Evolutionary conservation across 345 rosid species (phyloP).

Genomic region (Eucalyptus leucophloia): DNA sequence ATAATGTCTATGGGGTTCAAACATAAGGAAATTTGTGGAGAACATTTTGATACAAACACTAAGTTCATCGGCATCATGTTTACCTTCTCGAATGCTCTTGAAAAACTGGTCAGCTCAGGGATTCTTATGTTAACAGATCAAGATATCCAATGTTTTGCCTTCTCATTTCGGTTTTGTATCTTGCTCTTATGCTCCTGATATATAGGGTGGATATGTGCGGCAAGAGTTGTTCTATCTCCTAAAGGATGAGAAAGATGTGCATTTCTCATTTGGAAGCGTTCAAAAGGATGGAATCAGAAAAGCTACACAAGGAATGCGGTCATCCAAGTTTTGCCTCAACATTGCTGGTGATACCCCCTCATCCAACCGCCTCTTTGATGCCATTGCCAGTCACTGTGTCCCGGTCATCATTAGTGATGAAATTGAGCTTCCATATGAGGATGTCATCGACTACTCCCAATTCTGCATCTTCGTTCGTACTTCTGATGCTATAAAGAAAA

Average conservation of each 20-base stretch:
- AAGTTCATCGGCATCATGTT: not conserved
- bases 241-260: constrained; percentile 75
- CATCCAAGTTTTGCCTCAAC: constrained; percentile 89
- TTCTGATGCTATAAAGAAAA: constrained; percentile 64
- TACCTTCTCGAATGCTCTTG: not conserved
- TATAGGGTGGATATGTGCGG: constrained; percentile 78
- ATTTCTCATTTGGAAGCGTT: constrained; percentile 77
- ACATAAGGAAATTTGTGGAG: not conserved
- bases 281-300: constrained; percentile 46
- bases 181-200: not conserved
- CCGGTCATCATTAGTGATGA: constrained; percentile 90
- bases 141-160: not conserved
- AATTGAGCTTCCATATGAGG: constrained; percentile 92
- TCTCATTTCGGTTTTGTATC: not conserved
- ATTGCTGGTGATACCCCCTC: constrained; percentile 98
- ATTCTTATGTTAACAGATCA: not conserved
- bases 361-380: constrained; percentile 91
- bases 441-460: constrained; percentile 74
- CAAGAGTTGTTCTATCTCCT: constrained; percentile 72
- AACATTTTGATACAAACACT: not conserved
- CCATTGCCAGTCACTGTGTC: constrained; percentile 90
- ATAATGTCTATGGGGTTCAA: not conserved
- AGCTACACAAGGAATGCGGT: constrained; percentile 75
- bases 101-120: not conserved
- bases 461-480: constrained; percentile 82